Evolutionary conservation across 768 basidiomycete species (phyloP), one percentile per base, ranked within the genome.

Genomic region (Panellus pusillus): DNA sequence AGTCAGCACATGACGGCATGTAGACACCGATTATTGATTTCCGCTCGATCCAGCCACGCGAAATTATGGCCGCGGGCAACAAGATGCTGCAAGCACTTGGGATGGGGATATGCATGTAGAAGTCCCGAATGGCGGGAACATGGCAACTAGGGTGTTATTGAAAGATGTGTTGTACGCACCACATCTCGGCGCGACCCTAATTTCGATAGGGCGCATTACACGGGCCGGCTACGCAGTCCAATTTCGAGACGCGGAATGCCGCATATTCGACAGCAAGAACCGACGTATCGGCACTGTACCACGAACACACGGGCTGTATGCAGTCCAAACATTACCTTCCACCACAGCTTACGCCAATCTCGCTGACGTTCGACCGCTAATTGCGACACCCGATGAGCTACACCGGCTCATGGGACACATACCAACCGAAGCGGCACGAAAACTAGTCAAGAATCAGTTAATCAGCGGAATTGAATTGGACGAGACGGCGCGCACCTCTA

Each of bases 1-100:
- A 63, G 65, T 2, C 62, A 58, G 27, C 73, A 74, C 44, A 69
- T 75, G 66, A 66, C 69, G 2, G 71, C 68, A 1, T 66, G 62
- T 45, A 51, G 64, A 2, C 29, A 70, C 20, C 50, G 52, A 9
- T 68, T 75, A 54, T 57, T 65, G 67, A 65, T 36, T 73, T 62
- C 47, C 47, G 45, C 1, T 18, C 39, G 0, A 70, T 72, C 53
- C n/a, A 29, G 9, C 64, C 66, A 6, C 50, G 62, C 14, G 35
- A 65, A 9, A 72, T 73, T 50, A 63, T 54, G 20, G 63, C 69
- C 15, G 69, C 69, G 14, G 61, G 71, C 47, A 65, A 65, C 44
- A 52, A 40, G 0, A 48, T 39, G 4, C 66, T 73, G 20, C 48
- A 65, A 44, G 72, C 70, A 0, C 60, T 55, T 39, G 67, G 72